Conservation (phyloP, 139 green algal species). For the Pleodorina starrii region DNA sequence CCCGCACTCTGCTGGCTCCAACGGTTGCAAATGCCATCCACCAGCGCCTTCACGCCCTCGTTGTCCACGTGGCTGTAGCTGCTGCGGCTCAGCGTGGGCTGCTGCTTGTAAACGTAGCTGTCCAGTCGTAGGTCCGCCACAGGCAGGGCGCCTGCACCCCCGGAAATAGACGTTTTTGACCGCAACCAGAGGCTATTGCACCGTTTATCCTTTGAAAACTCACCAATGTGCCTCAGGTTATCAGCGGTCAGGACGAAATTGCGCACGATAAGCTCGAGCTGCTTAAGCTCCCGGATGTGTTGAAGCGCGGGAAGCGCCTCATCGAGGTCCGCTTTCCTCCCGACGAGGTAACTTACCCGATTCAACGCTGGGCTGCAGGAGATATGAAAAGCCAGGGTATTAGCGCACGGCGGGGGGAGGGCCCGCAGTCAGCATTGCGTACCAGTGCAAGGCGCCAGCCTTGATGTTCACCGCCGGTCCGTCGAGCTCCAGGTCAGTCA, state of each 20-base stretch:
- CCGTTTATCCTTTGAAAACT: no score
- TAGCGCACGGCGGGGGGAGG: no score
- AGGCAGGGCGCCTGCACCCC: conserved; percentile 66
- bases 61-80: conserved; percentile 81
- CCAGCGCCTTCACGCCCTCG: conserved; percentile 77
- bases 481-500: conserved; percentile 69
- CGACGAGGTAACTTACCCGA: conserved; percentile 65
- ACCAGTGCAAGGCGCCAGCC: conserved; percentile 53
- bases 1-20: conserved; percentile 40
- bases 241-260: conserved; percentile 71
- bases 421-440: not conserved
- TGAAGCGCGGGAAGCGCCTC: conserved; percentile 62
- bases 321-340: conserved; percentile 55
- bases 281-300: conserved; percentile 50
- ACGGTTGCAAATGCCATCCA: conserved; percentile 76
- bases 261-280: conserved; percentile 71
- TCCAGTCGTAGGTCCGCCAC: conserved; percentile 75
- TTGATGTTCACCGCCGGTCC: conserved; percentile 68
- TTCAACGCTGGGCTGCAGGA: conserved; percentile 57
- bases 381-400: not conserved
- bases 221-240: conserved; percentile 65
- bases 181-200: no score
- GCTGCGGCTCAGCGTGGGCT: conserved; percentile 69
- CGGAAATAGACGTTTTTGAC: not conserved
- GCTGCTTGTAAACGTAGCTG: conserved; percentile 76